phyloP scores from a whole-genome alignment of 2,329 filamentous ascomycete species.

The Tolypocladium paradoxum region DNA sequence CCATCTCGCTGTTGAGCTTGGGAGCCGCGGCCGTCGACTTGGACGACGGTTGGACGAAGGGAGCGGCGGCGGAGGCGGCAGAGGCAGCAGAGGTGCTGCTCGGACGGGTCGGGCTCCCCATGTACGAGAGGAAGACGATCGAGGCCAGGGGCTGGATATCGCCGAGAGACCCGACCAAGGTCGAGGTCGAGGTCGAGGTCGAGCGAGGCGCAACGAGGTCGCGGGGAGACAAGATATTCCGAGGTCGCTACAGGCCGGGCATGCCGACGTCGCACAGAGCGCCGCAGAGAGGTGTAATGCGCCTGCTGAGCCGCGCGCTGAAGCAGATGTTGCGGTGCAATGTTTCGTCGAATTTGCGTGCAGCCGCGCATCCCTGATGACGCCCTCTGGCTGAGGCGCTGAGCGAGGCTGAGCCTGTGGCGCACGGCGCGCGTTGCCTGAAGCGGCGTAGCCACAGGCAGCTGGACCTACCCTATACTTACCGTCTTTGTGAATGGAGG shows the following conservation, averaged over 20 bases:
- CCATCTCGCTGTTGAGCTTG: constrained; percentile 46
- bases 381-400: background rate
- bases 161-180: background rate
- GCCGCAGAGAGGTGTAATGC: background rate
- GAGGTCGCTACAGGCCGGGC: background rate
- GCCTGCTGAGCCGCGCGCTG: background rate
- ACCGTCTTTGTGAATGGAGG: too few species aligned
- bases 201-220: background rate
- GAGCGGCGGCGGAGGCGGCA: constrained; percentile 21
- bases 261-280: background rate
- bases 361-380: background rate
- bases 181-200: background rate
- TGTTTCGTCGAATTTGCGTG: background rate
- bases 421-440: background rate
- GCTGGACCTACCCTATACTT: too few species aligned
- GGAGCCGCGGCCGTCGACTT: constrained; percentile 44
- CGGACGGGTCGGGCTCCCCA: constrained; percentile 29
- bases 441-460: background rate
- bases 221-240: background rate
- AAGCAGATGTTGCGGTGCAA: background rate
- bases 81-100: constrained; percentile 25
- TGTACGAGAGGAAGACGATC: constrained; percentile 11
- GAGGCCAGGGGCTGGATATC: background rate
- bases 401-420: background rate
- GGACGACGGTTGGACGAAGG: constrained; percentile 40